Conservation (phyloP, 2,329 filamentous ascomycete species). For the Fonsecaea nubica region DNA sequence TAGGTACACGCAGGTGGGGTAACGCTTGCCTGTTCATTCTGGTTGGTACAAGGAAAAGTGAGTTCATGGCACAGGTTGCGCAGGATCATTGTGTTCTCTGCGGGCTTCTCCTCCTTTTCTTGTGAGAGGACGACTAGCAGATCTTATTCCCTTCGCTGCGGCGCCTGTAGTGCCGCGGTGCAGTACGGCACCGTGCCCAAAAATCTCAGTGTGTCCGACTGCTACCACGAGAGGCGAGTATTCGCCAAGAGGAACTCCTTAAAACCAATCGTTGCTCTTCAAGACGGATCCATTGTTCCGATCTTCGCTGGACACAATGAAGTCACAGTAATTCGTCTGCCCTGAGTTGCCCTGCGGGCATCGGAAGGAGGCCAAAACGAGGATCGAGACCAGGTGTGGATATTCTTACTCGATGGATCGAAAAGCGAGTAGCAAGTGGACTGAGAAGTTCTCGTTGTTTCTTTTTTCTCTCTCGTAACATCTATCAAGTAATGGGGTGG, state of each 20-base stretch:
- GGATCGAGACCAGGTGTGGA: constrained; percentile 1
- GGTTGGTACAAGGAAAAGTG: background rate
- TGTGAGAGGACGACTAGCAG: background rate
- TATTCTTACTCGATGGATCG: background rate
- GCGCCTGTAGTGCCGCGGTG: background rate
- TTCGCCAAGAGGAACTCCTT: background rate
- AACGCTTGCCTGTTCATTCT: background rate
- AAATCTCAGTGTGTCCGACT: background rate
- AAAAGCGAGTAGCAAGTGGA: background rate
- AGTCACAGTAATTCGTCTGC: background rate
- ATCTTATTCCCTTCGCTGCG: background rate
- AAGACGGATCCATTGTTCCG: constrained; percentile 1
- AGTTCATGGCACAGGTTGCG: background rate
- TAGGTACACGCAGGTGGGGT: background rate
- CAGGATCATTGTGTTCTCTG: background rate
- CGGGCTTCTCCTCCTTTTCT: background rate
- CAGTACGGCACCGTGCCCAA: no score
- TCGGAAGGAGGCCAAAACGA: background rate
- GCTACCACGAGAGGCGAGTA: background rate
- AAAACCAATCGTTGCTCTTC: background rate
- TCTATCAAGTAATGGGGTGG: constrained; percentile 6
- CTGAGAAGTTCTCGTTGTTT: background rate
- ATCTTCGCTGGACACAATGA: background rate
- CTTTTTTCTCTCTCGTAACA: constrained; percentile 12
- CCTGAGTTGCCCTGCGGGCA: background rate